Percentiles rank a stretch among this genome's conserved stretches.
Evolutionary conservation across 768 basidiomycete species (phyloP).

Genomic region (Neoboletus magnificus): DNA sequence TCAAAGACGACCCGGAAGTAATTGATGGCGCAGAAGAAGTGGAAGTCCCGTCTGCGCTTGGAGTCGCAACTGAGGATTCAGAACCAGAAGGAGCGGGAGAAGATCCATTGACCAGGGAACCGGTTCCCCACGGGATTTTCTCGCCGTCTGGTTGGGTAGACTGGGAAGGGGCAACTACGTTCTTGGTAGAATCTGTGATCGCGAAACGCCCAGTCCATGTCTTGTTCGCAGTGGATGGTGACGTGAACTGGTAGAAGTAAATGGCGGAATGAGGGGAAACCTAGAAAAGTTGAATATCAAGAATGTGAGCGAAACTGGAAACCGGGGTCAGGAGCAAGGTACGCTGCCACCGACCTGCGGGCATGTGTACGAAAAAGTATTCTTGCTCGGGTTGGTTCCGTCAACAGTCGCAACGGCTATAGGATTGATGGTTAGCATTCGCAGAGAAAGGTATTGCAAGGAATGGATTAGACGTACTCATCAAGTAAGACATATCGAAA

Average conservation of each 20-base stretch:
- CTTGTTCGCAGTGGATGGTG: slow-evolving; percentile 37
- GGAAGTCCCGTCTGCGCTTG: slow-evolving; percentile 1
- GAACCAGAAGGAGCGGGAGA: slow-evolving; percentile 31
- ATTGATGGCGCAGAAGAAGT: slow-evolving; percentile 1
- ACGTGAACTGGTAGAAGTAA: slow-evolving; percentile 79
- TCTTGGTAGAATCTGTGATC: slow-evolving; percentile 52
- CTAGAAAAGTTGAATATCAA: slow-evolving; percentile 28
- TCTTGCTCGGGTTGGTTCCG: slow-evolving; percentile 50
- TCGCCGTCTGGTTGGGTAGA: slow-evolving; percentile 48
- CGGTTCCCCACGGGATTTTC: slow-evolving; percentile 64
- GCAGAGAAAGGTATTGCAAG: background rate
- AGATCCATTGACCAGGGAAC: slow-evolving; percentile 47
- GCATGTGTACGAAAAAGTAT: slow-evolving; percentile 55
- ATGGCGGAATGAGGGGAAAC: slow-evolving; percentile 62
- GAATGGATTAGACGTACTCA: slow-evolving; percentile 44
- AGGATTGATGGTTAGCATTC: background rate
- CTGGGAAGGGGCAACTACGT: slow-evolving; percentile 48
- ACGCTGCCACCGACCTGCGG: slow-evolving; percentile 48
- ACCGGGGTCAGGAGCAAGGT: background rate
- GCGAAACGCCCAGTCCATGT: slow-evolving; percentile 77
- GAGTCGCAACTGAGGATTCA: background rate
- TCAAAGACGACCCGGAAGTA: background rate
- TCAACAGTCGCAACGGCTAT: slow-evolving; percentile 65
- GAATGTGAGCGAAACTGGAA: background rate
- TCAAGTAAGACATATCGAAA: slow-evolving; percentile 60